A percentile compares a stretch with the other conserved stretches of the same genome.
phyloP scores from a whole-genome alignment of 768 basidiomycete genomes.

The Ramaria sp. region DNA sequence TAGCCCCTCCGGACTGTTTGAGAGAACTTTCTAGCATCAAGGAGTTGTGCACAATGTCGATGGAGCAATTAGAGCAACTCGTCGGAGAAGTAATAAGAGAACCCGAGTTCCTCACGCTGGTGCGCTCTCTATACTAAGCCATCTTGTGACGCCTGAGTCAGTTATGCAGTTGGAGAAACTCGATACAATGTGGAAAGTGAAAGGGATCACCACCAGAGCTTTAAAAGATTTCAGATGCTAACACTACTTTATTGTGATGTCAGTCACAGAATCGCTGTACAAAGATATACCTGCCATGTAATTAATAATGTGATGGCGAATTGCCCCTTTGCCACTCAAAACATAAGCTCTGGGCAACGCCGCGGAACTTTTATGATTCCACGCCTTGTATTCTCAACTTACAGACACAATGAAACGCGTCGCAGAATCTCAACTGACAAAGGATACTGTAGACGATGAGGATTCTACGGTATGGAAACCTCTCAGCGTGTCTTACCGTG shows the following conservation, averaged over 20 bases:
- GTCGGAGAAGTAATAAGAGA: constrained; percentile 5
- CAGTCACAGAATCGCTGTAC: too few species aligned
- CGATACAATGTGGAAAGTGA: constrained; percentile 6
- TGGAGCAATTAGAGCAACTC: not conserved
- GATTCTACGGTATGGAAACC: constrained; percentile 21
- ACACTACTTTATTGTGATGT: not conserved
- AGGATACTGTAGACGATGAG: constrained; percentile 36
- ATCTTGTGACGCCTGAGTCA: not conserved
- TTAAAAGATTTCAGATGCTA: not conserved
- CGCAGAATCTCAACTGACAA: constrained; percentile 61
- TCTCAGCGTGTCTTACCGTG: not conserved
- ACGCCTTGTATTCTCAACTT: not conserved
- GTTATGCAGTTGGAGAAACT: constrained; percentile 3
- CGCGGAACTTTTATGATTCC: not conserved
- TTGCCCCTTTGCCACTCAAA: too few species aligned
- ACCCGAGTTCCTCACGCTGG: constrained; percentile 1
- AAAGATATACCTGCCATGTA: too few species aligned
- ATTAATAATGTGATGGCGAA: not conserved
- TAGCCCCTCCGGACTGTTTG: too few species aligned
- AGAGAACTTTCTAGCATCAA: not conserved
- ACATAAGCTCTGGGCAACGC: not conserved
- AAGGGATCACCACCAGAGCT: not conserved
- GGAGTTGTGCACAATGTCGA: not conserved
- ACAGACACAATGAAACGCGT: constrained; percentile 46
- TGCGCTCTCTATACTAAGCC: not conserved